Evolutionary conservation across 2,329 filamentous ascomycete genomes (phyloP), one percentile per base, ranked within the genome.

Genomic region (Tolypocladium ophioglossoides): DNA sequence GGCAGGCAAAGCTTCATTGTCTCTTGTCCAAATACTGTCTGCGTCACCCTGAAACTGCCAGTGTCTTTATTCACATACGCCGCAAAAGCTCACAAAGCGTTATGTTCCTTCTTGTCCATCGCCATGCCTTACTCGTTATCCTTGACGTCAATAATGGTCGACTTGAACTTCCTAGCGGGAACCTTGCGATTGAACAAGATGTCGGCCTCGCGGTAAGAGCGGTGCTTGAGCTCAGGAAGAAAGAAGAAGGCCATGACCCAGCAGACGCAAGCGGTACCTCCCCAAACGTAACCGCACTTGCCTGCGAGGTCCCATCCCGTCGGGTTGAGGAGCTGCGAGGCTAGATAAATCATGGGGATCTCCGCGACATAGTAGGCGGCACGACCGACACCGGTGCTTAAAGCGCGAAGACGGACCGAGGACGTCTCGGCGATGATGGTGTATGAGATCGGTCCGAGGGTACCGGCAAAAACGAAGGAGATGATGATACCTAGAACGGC

Each of bases 201-300:
- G 50, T 75, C 74, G 9, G 65, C 58, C 63, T 76, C 74, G 51
- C 72, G 70, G 62, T 73, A 76, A 6, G 72, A 72, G 12, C 74
- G 70, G 54, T 67, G 55, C 68, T 76, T 74, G 46, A 73, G 61
- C 61, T 76, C 74, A 12, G 74, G 74, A 27, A 76, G 62, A 57
- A 63, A 66, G 63, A 74, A 75, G 62, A 66, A 75, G 2, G 72
- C 72, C 58, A 62, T 59, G 6, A 74, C 49, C 63, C 66, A 72
- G 59, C 71, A 74, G 11, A 75, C 64, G 4, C 63, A 30, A 5
- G 70, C 71, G 6, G 74, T 75, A 2, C 68, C 63, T 22, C 70
- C 74, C 74, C 73, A 77, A n/a, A 77, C 69, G 55, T 72, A 76
- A 2, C 73, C 74, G 54, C 72, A 75, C 65, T 76, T 75, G 37